Conservation (phyloP, 164 flowering plant species). For the Macadamia integrifolia region DNA sequence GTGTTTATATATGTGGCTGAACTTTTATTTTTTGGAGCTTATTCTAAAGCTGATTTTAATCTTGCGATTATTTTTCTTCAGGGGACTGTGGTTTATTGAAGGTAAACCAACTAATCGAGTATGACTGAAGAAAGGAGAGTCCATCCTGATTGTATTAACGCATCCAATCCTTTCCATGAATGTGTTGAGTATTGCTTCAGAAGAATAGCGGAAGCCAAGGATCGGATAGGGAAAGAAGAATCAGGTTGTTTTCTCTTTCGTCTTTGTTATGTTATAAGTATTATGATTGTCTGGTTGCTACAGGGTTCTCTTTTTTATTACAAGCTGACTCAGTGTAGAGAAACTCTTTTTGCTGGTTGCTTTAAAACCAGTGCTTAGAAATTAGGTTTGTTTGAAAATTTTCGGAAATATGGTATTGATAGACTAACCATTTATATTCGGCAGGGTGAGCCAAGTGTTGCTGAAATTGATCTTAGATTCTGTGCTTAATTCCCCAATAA, state of each 20-base stretch:
- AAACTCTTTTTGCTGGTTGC: neutral
- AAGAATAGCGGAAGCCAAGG: slow-evolving; percentile 59
- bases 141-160: slow-evolving; percentile 78
- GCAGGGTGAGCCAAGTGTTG: no score
- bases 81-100: neutral
- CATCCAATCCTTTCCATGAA: slow-evolving; percentile 78
- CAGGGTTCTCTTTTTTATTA: neutral
- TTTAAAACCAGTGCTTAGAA: neutral
- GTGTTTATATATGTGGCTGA: no score
- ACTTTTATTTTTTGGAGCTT: no score
- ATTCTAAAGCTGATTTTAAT: no score
- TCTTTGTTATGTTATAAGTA: neutral
- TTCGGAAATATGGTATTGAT: no score
- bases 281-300: neutral
- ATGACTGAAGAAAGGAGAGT: slow-evolving; percentile 54
- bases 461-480: no score
- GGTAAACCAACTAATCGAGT: neutral
- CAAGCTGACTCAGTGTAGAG: neutral
- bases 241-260: slow-evolving; percentile 20
- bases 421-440: no score
- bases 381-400: no score
- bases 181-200: slow-evolving; percentile 76
- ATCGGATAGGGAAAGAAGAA: slow-evolving; percentile 16
- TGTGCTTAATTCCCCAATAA: no score
- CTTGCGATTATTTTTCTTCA: no score